Conservation (phyloP, 805 yeast species). For the Torulaspora franciscae region DNA sequence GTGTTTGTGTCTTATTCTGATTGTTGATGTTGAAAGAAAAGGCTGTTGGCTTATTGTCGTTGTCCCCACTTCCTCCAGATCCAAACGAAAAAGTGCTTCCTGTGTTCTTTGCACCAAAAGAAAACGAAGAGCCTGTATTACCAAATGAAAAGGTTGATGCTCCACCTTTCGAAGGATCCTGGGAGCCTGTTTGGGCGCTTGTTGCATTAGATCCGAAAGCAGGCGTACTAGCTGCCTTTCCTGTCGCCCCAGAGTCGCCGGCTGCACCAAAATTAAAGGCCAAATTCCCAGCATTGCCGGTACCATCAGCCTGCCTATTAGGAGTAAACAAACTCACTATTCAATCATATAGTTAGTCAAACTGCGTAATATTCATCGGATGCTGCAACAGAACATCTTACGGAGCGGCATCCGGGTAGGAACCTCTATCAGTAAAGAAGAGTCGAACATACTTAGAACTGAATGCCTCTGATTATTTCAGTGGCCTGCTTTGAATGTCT, state of each 20-base stretch:
- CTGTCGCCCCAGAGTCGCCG: conserved; percentile 7
- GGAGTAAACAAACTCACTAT: conserved; percentile 28
- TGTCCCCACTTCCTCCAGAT: conserved; percentile 8
- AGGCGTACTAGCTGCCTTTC: conserved; percentile 1
- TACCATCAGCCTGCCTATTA: conserved; percentile 10
- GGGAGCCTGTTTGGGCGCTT: background rate
- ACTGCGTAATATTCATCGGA: background rate
- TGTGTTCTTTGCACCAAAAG: background rate
- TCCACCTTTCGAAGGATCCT: conserved; percentile 1
- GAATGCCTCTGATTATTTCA: background rate
- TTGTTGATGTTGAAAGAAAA: conserved; percentile 4
- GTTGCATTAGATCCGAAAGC: conserved; percentile 7
- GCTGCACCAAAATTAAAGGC: conserved; percentile 20
- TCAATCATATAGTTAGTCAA: background rate
- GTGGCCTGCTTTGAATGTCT: background rate
- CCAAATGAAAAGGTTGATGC: conserved; percentile 9
- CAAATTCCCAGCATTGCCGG: conserved; percentile 61
- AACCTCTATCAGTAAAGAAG: background rate
- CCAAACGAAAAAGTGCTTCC: conserved; percentile 16
- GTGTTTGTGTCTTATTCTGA: background rate
- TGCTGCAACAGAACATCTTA: background rate
- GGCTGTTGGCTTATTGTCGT: background rate
- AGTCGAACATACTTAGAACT: background rate
- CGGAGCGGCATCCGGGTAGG: no score
- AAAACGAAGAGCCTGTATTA: conserved; percentile 4